Base-by-base conservation (phyloP, 176 grass and related monocot genomes). In the Pontederia crassipes region DNA sequence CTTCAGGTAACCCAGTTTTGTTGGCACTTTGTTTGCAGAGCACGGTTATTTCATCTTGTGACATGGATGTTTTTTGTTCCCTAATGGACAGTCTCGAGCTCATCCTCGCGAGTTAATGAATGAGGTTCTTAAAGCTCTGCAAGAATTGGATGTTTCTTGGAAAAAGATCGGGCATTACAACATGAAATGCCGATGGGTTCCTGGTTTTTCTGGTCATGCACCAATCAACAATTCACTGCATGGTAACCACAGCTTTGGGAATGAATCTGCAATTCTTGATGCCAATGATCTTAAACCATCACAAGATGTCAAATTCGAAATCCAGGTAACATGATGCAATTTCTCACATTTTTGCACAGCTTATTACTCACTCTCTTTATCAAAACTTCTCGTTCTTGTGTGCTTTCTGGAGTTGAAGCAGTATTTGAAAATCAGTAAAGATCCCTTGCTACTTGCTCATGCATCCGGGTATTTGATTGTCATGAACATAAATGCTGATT, bases 101-200 rank as follows among this genome's bases (percentile, higher is more conserved):
- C 82, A 76, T 83, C 90, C 90, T 62, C 68, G 80, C 59, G 82
- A 86, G 83, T 83, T 95, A 71, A 95, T 95, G 80, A 83, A 79
- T 28, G 90, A 89, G 81, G 79, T 86, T 24, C 64, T 86, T 28
- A 86, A 86, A 64, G 82, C 85, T 28, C 64, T 95, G 20, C 90
- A 83, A 79, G 77, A 86, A 70, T 57, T 95, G 16, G 85, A 83
- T 71, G 85, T 95, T 8, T 89, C 68, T 48, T 95, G 90, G 90
- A 95, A 95, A 72, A 95, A 83, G 60, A 86, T 89, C 52, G 90
- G 90, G 8, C 82, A 89, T 17, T 95, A 95, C 59, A 95, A 95
- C 67, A 89, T 95, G 79, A 95, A 86, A 74, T 95, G 90, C 49
- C 79, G 82, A 70, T 95, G 82, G 84, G 58, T 50, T 66, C 81